Base-by-base conservation (phyloP, 768 basidiomycete genomes). In the Psilocybe subaeruginosa region DNA sequence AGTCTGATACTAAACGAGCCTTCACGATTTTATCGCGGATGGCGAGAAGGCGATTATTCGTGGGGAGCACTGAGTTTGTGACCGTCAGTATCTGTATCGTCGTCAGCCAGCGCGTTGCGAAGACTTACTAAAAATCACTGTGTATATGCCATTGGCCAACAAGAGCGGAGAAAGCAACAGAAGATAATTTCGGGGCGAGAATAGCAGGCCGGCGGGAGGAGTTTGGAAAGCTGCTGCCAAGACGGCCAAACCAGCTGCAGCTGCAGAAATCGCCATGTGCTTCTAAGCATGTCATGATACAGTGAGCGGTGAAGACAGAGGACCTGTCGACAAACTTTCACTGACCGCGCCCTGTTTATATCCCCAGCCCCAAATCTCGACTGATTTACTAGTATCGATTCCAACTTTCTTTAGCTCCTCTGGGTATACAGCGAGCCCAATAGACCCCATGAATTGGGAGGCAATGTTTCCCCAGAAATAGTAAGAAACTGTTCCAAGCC, bases 391-490 rank as follows among this genome's bases (percentile, higher is more conserved):
- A 3, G 45, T 54, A 37, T 51, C 54, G 0, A 63, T 9, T 1
- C 54, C 62, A 29, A 63, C n/a, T n/a, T 59, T 58, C 37, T 54
- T 51, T 12, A 48, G 37, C 11, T 56, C 58, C 16, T 49, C 17
- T 4, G 58, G 58, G 48, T 63, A 11, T 7, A 59, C 41, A 6
- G 62, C 45, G 41, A 59, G 35, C 8, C 19, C 19, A 3, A 59
- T 50, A 1, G 54, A 54, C 0, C 58, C 62, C 6, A 54, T 35
- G 29, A 16, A 3, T 12, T 63, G 58, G 14, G 23, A 27, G 3
- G 62, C 53, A n/a, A 63, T 9, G 39, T 59, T 63, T 16, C 62
- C 62, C 62, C 62, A 63, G 33, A 59, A 63, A 58, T 50, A 63
- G 58, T 59, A 63, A 1, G 62, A 63, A n/a, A 46, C 46, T 1